Base-by-base conservation (phyloP, 345 rosid genomes). In the rapeseed (Brassica napus) region DNA sequence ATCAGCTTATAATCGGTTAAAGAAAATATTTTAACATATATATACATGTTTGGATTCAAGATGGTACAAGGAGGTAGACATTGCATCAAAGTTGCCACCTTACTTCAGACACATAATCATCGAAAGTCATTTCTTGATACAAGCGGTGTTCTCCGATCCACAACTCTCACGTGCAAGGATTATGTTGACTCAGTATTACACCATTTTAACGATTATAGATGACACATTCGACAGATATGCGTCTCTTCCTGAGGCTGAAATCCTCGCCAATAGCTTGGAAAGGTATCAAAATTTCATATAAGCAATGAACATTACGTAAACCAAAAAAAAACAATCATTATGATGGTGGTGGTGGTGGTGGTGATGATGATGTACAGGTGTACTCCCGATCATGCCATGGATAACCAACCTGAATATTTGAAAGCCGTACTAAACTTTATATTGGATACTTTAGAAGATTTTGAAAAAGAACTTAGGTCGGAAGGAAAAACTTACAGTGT, bases 181-280 rank as follows among this genome's bases (percentile, higher is more conserved):
- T 11, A 59, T 59, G 64, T 10, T 59, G 64, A 4, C 6, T 11
- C 64, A 24, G 31, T 18, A 57, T 18, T 57, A 0, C 26, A 57
- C 61, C 5, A 57, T 18, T 18, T 57, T 18, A 57, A 4, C 0
- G 61, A 18, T 57, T 18, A 0, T 57, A 57, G 64, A 59, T 59
- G 64, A 59, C 32, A 59, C 64, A 10, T 59, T 26, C 15, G 64
- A 59, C 8, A 59, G 64, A 59, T 59, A 59, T 59, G 32, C 64
- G 5, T 23, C 64, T 59, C 30, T 59, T 59, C n/a, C n/a, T 24
- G 64, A 59, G 64, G n/a, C 30, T 59, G n/a, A 59, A 59, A 4
- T 26, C n/a, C 31, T 59, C 3, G n/a, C 14, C 31, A 24, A 23
- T 10, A 59, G 64, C 32, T 23, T 59, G 7, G 64, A 59, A 59